Percentiles rank a stretch among this genome's conserved stretches.
Evolutionary conservation across 2,329 filamentous ascomycete genomes (phyloP).

Genomic region (Alternaria sp.): DNA sequence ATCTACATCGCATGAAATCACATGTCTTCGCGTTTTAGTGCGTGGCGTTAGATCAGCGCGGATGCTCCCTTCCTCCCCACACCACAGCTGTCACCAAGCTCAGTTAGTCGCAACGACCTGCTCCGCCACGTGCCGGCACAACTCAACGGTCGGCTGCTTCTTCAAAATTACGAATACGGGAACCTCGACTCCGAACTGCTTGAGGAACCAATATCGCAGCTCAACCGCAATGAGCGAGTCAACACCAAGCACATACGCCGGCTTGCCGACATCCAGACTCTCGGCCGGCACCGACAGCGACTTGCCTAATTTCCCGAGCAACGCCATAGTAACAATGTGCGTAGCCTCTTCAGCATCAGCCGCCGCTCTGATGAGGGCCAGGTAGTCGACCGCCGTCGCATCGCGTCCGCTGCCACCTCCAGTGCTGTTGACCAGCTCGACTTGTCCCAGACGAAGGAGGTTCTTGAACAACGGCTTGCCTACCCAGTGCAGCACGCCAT

Average conservation of each 20-base stretch:
- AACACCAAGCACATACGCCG: conserved; percentile 24
- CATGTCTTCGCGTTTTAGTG: too few species aligned
- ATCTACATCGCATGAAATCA: too few species aligned
- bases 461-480: conserved; percentile 17
- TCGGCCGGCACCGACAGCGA: conserved; percentile 16
- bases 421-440: conserved; percentile 13
- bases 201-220: conserved; percentile 29
- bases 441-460: conserved; percentile 15
- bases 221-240: conserved; percentile 40
- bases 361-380: conserved; percentile 16
- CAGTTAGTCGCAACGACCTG: background rate
- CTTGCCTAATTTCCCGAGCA: conserved; percentile 15
- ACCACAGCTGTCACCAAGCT: too few species aligned
- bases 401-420: conserved; percentile 8
- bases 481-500: conserved; percentile 14
- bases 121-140: conserved; percentile 13
- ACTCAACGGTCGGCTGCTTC: conserved; percentile 13
- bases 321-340: conserved; percentile 8
- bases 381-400: conserved; percentile 8
- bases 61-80: too few species aligned
- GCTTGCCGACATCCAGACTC: conserved; percentile 15
- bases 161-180: conserved; percentile 30
- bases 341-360: conserved; percentile 14
- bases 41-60: too few species aligned
- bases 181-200: conserved; percentile 26